These are phyloP conservation scores for Solanum verrucosum DNA, from an alignment of 257 asterid species.

Conservation along the genomic window DNA sequence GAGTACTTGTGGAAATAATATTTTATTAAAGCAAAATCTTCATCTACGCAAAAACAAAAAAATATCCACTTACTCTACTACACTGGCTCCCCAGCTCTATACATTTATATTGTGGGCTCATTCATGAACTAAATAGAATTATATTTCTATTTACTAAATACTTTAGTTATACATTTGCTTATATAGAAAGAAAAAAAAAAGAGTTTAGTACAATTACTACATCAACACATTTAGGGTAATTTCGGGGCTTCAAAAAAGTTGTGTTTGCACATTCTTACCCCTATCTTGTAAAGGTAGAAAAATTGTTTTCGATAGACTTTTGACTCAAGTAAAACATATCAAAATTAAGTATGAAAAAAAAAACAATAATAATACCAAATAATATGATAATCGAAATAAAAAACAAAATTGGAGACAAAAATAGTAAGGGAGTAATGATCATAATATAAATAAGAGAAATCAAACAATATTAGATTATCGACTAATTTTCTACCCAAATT, in stretches of 20 bases:
- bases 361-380: background rate
- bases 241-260: background rate
- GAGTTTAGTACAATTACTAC: background rate
- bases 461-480: background rate
- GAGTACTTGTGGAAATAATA: background rate
- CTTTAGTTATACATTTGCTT: background rate
- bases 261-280: background rate
- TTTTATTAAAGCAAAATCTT: background rate
- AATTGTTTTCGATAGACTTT: accelerated
- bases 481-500: background rate
- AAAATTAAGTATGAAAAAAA: background rate
- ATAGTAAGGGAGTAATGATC: background rate
- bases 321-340: background rate
- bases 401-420: background rate
- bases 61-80: background rate
- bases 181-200: background rate
- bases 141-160: background rate
- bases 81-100: background rate
- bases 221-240: background rate
- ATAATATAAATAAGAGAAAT: background rate
- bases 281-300: background rate
- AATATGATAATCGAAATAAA: background rate
- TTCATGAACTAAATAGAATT: background rate
- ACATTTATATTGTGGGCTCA: background rate
- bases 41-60: background rate